Evolutionary conservation across 257 asterid species (phyloP), one percentile per base, ranked within the genome.

Genomic region (Capsicum chinense): DNA sequence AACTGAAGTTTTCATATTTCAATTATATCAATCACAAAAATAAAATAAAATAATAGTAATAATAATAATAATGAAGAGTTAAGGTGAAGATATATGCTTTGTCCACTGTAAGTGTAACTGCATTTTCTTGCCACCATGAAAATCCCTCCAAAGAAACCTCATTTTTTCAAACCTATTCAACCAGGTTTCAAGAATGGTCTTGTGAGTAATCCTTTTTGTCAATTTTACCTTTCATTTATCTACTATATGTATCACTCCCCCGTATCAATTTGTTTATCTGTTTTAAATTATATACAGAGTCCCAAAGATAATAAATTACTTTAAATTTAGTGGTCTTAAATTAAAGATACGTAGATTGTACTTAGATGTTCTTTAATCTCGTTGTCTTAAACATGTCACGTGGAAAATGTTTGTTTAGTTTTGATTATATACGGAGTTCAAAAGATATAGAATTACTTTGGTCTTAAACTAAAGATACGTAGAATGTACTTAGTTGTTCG

Each of bases 141-240:
- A 52, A 12, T 80, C 15, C 74, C 82, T n/a, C 67, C 83, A 4
- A 70, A 81, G 47, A 85, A 81, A 5, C 83, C 79, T 80, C 85
- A 85, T 69, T 81, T 85, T 84, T 70, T 85, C 50, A 56, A 69
- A 26, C 87, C 79, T 21, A 48, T 85, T 21, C 71, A 44, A 15
- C 83, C 85, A 44, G 85, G 85, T 26, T 85, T 69, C 85, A 48
- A 80, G 69, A 48, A 70, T 69, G 87, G 87, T 59, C n/a, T 85
- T 3, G 83, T 79, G 64, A 59, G 58, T 47, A 71, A 71, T 71
- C 16, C 6, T 0, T 62, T 63, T 63, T 26, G 69, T 64, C 70
- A 64, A 10, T 63, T 63, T 63, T 63, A 0, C 21, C 44, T 5
- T 0, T 63, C 70, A 26, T 63, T 63, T 63, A 5, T 63, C 42